Base-by-base conservation (phyloP, 2,329 filamentous ascomycete species). In the Aspergillus ibericus region DNA sequence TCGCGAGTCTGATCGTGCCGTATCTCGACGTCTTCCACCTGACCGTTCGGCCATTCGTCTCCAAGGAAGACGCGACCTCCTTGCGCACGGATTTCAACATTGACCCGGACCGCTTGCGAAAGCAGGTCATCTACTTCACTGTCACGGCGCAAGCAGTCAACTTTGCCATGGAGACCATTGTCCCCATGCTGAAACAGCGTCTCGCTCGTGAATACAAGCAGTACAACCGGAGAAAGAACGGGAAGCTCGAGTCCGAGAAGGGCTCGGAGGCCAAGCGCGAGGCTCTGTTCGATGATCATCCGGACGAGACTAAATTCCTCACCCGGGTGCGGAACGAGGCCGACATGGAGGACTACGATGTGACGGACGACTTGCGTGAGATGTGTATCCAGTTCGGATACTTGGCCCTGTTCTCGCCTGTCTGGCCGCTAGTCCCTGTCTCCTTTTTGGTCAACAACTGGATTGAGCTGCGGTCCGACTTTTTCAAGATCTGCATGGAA, bases 361-460 rank as follows among this genome's bases (percentile, higher is more conserved):
- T 98, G 2, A 92, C 92, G 0, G 84, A 85, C 20, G 95, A 99
- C 72, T 89, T 98, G 63, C 86, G 95, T 40, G 95, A 99, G 77
- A 97, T 97, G 93, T 86, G 92, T 22, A 87, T 96, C 65, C 91
- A 96, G 67, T 92, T 85, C 80, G 92, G 93, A 38, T 98, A 98
- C 73, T 82, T 99, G 1, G 89, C 91, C 0, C 84, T 99, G 15
- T 99, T 98, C 77, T 96, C 91, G 0, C 91, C 95, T 4, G 86
- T 96, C 55, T 99, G 95, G 95, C 95, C 95, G 0, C 80, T 98
- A 20, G 93, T 93, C 0, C 89, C 90, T 1, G 83, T 92, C 57
- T 95, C 90, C 1, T 99, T 98, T 79, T 80, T 98, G 22, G 81
- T 96, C 77, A 99, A 98, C 78, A 96, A 99, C 78, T 98, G 93